Conservation (phyloP, 805 yeast genomes). For the Hanseniaspora nectarophila region DNA sequence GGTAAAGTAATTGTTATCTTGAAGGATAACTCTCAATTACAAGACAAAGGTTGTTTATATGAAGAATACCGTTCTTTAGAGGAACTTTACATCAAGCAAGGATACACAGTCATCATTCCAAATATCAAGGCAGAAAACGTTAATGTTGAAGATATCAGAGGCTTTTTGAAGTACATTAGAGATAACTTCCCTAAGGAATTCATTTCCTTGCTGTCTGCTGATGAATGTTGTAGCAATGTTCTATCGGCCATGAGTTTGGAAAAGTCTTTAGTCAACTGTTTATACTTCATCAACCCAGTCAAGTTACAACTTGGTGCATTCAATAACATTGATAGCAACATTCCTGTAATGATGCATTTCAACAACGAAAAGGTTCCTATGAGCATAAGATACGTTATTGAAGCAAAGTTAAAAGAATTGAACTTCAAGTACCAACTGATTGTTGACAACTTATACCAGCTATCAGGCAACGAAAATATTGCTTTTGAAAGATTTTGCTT, state of each 20-base stretch:
- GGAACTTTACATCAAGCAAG: conserved; percentile 11
- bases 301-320: conserved; percentile 2
- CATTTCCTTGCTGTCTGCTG: conserved; percentile 7
- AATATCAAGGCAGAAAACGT: conserved; percentile 2
- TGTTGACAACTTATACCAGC: conserved; percentile 10
- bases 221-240: conserved; percentile 1
- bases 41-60: conserved; percentile 8
- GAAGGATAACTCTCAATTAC: not conserved
- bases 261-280: conserved; percentile 1
- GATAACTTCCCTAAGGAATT: not conserved
- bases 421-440: conserved; percentile 13
- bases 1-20: conserved; percentile 10
- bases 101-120: conserved; percentile 13
- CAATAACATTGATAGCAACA: conserved; percentile 1
- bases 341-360: conserved; percentile 14
- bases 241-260: not conserved
- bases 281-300: conserved; percentile 13
- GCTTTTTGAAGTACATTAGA: conserved; percentile 5
- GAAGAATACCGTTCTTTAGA: conserved; percentile 8
- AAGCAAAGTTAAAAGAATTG: conserved; percentile 10
- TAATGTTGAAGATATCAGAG: not conserved
- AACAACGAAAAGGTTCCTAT: conserved; percentile 14
- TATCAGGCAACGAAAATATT: conserved; percentile 6
- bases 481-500: conserved; percentile 14
- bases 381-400: conserved; percentile 14